Conservation (phyloP, 805 yeast genomes). For the Peterozyma toletana region DNA sequence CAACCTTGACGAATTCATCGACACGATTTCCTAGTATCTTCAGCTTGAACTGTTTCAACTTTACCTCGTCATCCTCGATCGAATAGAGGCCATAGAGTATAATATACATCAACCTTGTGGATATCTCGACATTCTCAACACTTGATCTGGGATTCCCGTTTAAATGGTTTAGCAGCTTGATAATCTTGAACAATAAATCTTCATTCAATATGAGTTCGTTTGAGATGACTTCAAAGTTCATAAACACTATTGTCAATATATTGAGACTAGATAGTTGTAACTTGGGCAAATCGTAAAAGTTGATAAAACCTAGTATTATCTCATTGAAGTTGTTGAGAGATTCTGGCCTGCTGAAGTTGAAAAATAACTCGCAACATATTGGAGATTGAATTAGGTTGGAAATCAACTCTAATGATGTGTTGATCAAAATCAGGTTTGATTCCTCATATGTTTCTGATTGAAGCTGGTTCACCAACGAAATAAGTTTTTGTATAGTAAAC, state of each 20-base stretch:
- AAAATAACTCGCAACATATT: slow-evolving; percentile 43
- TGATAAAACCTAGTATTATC: slow-evolving; percentile 30
- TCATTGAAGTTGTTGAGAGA: slow-evolving; percentile 31
- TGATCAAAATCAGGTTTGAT: slow-evolving; percentile 32
- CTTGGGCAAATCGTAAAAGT: slow-evolving; percentile 24
- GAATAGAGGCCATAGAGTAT: slow-evolving; percentile 8
- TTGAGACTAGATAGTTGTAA: slow-evolving; percentile 29
- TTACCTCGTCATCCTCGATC: background rate
- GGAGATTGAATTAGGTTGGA: slow-evolving; percentile 35
- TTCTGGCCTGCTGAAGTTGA: slow-evolving; percentile 37
- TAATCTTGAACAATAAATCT: slow-evolving; percentile 12
- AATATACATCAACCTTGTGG: slow-evolving; percentile 15
- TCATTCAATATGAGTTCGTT: slow-evolving; percentile 11
- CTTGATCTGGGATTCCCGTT: no score
- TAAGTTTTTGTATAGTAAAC: slow-evolving; percentile 21
- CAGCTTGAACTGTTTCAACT: background rate
- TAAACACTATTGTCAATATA: slow-evolving; percentile 21
- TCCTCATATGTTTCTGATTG: slow-evolving; percentile 26
- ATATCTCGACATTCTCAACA: background rate
- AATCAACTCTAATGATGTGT: slow-evolving; percentile 40
- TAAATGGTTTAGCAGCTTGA: background rate
- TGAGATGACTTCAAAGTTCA: slow-evolving; percentile 18
- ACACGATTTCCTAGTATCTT: background rate
- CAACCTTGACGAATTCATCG: background rate
- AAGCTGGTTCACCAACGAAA: no score